Base-by-base conservation (phyloP, 164 flowering plant species). In the Tetrastigma voinierianum region DNA sequence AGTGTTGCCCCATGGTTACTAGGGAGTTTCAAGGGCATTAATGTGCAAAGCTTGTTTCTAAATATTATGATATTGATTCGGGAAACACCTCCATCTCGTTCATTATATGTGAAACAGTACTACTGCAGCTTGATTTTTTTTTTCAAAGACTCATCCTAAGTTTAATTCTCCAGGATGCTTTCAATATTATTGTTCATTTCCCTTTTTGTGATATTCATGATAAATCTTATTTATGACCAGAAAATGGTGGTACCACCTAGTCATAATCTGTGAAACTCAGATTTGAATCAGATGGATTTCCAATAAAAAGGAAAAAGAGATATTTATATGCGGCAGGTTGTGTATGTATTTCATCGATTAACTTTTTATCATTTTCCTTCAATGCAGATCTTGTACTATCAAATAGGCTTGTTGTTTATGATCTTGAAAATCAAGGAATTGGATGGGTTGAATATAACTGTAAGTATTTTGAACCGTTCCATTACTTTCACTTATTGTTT, bases 361-460 rank as follows among this genome's bases (percentile, higher is more conserved):
- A 56, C 18, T 44, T 48, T 32, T 12, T 25, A 17, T 43, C 18
- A 17, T 55, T 47, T 12, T 45, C 25, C 63, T 51, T 54, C 3
- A 20, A 43, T 77, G 79, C 88, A 88, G 91, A 87, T 75, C 46
- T 85, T 55, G 87, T 82, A 46, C 79, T 87, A 20, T 74, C 84
- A 62, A 82, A 82, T 75, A 89, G 82, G 80, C 81, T 93, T 5
- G 93, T 93, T 55, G 21, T 84, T 11, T 93, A 93, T 67, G 91
- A 93, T 76, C 75, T 93, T 20, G 95, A 85, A 70, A 84, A 86
- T n/a, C 88, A 85, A 77, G 75, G 66, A 59, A 86, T 93, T 60
- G 98, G 98, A 62, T 93, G 98, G 98, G 79, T 85, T 1, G 88
- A 86, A 3, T 84, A 90, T 68, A 86, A 90, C 73, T 93, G 96